Percentiles rank a stretch among this genome's conserved stretches.
phyloP scores from a whole-genome alignment of 208 protist genomes.

The Trypanosoma avium region DNA sequence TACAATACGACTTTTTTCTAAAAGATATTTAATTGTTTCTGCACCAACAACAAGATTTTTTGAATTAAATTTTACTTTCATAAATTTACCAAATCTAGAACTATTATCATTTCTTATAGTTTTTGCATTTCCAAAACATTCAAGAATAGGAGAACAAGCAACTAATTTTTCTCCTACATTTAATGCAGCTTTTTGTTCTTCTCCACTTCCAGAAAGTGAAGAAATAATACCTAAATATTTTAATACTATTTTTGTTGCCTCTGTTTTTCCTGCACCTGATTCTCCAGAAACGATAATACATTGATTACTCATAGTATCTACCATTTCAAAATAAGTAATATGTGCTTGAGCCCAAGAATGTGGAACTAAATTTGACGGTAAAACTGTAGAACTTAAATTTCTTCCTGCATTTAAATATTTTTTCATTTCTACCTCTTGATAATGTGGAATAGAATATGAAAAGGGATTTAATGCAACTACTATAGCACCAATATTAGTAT shows the following conservation, averaged over 20 bases:
- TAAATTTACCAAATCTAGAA: slow-evolving; percentile 56
- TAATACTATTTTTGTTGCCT: slow-evolving; percentile 63
- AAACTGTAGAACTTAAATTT: slow-evolving; percentile 9
- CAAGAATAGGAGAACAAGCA: slow-evolving; percentile 63
- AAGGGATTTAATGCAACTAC: slow-evolving; percentile 47
- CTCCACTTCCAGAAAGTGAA: slow-evolving; percentile 2
- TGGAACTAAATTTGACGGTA: slow-evolving; percentile 18
- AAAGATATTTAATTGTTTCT: slow-evolving; percentile 45
- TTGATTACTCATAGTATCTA: slow-evolving; percentile 31
- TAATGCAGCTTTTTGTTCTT: slow-evolving; percentile 18
- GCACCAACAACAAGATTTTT: slow-evolving; percentile 35
- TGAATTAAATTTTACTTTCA: slow-evolving; percentile 39
- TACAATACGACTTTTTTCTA: slow-evolving; percentile 49
- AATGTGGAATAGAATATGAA: slow-evolving; percentile 36
- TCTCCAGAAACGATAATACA: slow-evolving; percentile 75
- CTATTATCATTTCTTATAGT: slow-evolving; percentile 73
- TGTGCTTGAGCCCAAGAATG: slow-evolving; percentile 32
- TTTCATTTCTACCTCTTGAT: slow-evolving; percentile 33
- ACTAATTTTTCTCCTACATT: slow-evolving; percentile 42
- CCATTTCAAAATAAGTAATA: slow-evolving; percentile 42
- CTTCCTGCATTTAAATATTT: slow-evolving; percentile 31
- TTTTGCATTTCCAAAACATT: slow-evolving; percentile 82
- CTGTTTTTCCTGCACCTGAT: slow-evolving; percentile 88
- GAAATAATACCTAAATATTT: slow-evolving; percentile 58
- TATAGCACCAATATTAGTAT: slow-evolving; percentile 45